Percentiles rank a stretch among this genome's conserved stretches.
These are phyloP conservation scores for Thermothielavioides terrestris DNA, from an alignment of 495 filamentous ascomycete genomes.

Conservation along the genomic window DNA sequence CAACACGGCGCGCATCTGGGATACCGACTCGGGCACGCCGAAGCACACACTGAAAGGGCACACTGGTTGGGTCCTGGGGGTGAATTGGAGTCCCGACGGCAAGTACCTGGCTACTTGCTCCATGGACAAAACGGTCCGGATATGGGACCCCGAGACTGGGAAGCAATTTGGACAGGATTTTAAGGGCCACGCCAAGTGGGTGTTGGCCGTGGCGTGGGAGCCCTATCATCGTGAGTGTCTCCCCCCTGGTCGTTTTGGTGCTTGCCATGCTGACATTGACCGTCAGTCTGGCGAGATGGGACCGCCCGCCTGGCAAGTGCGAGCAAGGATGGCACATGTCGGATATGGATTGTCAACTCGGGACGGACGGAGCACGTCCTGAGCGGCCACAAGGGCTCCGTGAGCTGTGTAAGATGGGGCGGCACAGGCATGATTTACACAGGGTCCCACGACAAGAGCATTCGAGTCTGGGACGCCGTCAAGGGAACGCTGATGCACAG, in stretches of 20 bases:
- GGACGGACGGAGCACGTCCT: constrained; percentile 72
- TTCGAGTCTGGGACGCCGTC: constrained; percentile 82
- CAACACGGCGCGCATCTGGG: constrained; percentile 86
- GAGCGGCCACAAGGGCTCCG: constrained; percentile 77
- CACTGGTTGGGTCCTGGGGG: constrained; percentile 83
- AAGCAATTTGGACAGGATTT: constrained; percentile 64
- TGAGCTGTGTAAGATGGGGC: constrained; percentile 92
- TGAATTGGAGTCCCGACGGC: constrained; percentile 79
- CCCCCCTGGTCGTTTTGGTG: no score
- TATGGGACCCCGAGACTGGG: constrained; percentile 85
- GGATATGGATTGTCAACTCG: constrained; percentile 78
- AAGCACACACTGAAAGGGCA: constrained; percentile 86
- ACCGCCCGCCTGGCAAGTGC: constrained; percentile 76
- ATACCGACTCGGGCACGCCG: constrained; percentile 90
- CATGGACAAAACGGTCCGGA: constrained; percentile 83
- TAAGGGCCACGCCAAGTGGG: constrained; percentile 88
- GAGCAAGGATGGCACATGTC: constrained; percentile 82
- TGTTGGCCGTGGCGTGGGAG: constrained; percentile 84
- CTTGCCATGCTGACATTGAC: not conserved
- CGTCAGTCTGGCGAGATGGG: constrained; percentile 52
- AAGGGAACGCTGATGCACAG: constrained; percentile 72
- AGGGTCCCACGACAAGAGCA: constrained; percentile 74
- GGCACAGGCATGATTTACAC: constrained; percentile 66
- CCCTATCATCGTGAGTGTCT: constrained; percentile 59
- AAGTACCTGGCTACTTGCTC: constrained; percentile 78